These are phyloP conservation scores for Penicillium sp. DNA, from an alignment of 2,329 filamentous ascomycete genomes.

Conservation along the genomic window DNA sequence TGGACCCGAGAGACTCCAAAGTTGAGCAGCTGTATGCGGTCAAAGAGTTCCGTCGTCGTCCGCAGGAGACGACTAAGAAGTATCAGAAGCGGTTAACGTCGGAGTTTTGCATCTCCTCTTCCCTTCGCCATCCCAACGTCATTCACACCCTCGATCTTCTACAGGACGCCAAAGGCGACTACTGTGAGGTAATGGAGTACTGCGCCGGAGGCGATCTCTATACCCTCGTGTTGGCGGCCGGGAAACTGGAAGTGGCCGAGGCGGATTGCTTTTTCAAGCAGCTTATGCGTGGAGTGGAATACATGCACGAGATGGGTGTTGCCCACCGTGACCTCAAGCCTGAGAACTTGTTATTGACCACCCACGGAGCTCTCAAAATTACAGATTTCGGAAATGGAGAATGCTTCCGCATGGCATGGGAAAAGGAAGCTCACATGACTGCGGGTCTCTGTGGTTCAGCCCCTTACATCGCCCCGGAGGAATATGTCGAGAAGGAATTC, in stretches of 20 bases:
- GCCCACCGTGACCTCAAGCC: no score
- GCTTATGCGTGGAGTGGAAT: constrained; percentile 96
- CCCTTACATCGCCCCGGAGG: constrained; percentile 93
- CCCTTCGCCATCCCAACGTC: constrained; percentile 89
- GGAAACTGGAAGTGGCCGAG: constrained; percentile 78
- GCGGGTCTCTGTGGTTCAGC: constrained; percentile 92
- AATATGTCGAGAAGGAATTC: constrained; percentile 91
- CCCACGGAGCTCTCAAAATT: constrained; percentile 86
- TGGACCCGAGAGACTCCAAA: constrained; percentile 65
- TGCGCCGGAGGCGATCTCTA: constrained; percentile 94
- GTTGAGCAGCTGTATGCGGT: constrained; percentile 89
- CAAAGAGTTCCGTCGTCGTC: constrained; percentile 91
- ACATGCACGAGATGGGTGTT: constrained; percentile 99
- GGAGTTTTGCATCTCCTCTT: constrained; percentile 97
- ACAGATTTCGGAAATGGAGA: constrained; percentile 98
- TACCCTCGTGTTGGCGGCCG: constrained; percentile 79
- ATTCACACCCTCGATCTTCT: constrained; percentile 94
- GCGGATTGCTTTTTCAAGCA: constrained; percentile 99
- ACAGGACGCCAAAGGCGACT: constrained; percentile 92
- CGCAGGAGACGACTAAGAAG: constrained; percentile 90
- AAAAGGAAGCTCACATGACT: constrained; percentile 96
- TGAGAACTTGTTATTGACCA: constrained; percentile 88
- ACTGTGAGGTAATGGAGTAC: constrained; percentile 99
- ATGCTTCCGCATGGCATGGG: constrained; percentile 99
- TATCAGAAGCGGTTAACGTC: constrained; percentile 96